Evolutionary conservation across 2,329 filamentous ascomycete species (phyloP), one percentile per base, ranked within the genome.

Genomic region (Biscogniauxia sp.): DNA sequence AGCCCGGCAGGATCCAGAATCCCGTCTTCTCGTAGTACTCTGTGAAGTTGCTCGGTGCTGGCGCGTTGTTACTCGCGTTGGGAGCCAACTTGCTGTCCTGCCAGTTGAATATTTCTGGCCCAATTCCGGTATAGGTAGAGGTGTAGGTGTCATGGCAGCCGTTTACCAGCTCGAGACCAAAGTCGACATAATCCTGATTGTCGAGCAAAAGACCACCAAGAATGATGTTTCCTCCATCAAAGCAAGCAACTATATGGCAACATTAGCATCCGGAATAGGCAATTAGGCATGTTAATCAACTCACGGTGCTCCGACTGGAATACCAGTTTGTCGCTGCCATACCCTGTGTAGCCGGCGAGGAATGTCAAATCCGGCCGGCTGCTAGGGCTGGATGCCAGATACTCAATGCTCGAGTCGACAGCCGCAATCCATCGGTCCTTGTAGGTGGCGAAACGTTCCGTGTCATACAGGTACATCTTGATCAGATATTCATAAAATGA

Each of bases 401-500:
- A 81, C 61, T 82, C 73, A 54, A 95, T 94, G 5, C 87, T 88
- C 6, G 89, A 92, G 67, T 96, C 88, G 56, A 88, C 90, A 1
- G 92, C 92, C 0, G 81, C 72, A 51, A 91, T 77, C 92, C 92
- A 97, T 54, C 86, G 85, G 64, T 93, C 88, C 68, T 82, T 86
- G 77, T 94, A 92, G 2, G 74, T 63, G 1, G 70, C 75, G 69
- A 90, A 96, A 2, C 85, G 81, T 5, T 73, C 67, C 0, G 85
- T 80, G 70, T 94, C 89, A 73, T 96, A 96, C 58, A 94, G 75
- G 69, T 88, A 96, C 90, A 95, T 94, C 79, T 96, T 96, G 74
- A 96, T 88, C 32, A 96, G 83, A 70, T 96, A 96, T 76, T 96
- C 92, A 77, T 96, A 96, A 77, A 89, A 96, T 51, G 87, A 91